Base-by-base conservation (phyloP, 2,329 filamentous ascomycete species). In the Cladophialophora immunda region DNA sequence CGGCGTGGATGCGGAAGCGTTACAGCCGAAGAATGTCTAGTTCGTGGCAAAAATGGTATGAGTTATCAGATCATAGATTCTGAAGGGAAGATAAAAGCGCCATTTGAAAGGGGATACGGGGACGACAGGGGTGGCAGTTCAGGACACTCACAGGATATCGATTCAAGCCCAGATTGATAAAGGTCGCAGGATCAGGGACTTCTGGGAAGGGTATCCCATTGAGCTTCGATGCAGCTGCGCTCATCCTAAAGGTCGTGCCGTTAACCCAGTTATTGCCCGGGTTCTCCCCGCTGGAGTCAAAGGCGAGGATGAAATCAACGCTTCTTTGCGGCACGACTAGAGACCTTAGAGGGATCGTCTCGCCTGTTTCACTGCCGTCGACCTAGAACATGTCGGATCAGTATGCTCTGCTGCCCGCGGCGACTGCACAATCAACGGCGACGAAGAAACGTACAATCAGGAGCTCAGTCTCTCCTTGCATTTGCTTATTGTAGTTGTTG, bases 311-410 rank as follows among this genome's bases (percentile, higher is more conserved):
- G 58, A 68, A 62, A 34, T 68, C 66, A 7, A 68, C 27, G 13
- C 38, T 55, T 4, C 66, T 32, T 15, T 47, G 57, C 13, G 66
- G 66, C 3, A 55, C 32, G 22, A 66, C 63, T 9, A 68, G 53
- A 36, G 66, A 58, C 22, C 63, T 41, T 5, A 68, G 19, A 3
- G 66, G 66, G 4, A 78, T 74, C 0, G 68, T 74, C 55, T 79
- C 75, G 0, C 76, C 74, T 0, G 72, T 65, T 25, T 79, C 72
- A 58, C 76, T 76, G 0, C 76, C 76, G 30, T 80, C 78, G 0
- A 78, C 78, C 22, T 78, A 72, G 50, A 56, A 19, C 4, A 58
- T 17, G 19, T 60, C 19, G 5, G 17, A 29, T n/a, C 45, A 60
- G 9, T 4, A 8, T 19, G 9, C n/a, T 25, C 13, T 60, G 9